A percentile compares a stretch with the other conserved stretches of the same genome.
Conservation (phyloP, 2,329 filamentous ascomycete genomes). For the Xylariaceae sp. region DNA sequence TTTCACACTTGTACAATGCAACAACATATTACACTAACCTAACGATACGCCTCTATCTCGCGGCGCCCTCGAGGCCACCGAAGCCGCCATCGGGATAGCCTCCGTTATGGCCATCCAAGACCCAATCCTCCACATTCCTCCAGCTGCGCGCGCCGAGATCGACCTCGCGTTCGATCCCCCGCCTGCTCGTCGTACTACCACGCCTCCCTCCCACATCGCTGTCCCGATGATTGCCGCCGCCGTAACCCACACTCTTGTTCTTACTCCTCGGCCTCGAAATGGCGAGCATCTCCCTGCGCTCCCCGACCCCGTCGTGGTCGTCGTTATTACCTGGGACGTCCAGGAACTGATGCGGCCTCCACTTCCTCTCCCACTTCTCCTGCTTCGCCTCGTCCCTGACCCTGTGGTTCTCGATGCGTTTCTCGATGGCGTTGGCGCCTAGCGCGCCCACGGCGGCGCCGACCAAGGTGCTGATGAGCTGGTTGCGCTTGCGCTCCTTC, state of each 20-base stretch:
- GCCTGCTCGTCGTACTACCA: constrained; percentile 5
- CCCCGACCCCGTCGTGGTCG: too few species aligned
- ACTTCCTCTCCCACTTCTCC: constrained; percentile 25
- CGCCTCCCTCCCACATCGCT: constrained; percentile 11
- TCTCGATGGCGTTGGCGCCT: constrained; percentile 40
- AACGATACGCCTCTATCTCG: too few species aligned
- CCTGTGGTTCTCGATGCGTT: constrained; percentile 27
- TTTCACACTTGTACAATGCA: too few species aligned
- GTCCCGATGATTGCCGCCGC: too few species aligned
- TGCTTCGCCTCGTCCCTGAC: constrained; percentile 23
- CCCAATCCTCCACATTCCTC: constrained; percentile 32
- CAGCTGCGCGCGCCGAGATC: constrained; percentile 29
- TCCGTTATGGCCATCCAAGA: constrained; percentile 21
- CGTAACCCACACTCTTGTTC: too few species aligned
- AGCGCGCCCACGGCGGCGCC: constrained; percentile 51
- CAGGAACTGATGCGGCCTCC: too few species aligned
- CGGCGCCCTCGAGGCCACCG: neutral
- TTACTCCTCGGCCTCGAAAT: too few species aligned
- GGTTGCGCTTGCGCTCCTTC: constrained; percentile 30
- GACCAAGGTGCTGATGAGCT: constrained; percentile 44
- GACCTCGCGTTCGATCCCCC: constrained; percentile 25
- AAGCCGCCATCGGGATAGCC: neutral
- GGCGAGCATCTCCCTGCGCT: too few species aligned
- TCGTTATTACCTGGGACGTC: too few species aligned
- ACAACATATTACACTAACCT: too few species aligned